Conservation (phyloP, 306 rosid species). For the Benincasa hispida region DNA sequence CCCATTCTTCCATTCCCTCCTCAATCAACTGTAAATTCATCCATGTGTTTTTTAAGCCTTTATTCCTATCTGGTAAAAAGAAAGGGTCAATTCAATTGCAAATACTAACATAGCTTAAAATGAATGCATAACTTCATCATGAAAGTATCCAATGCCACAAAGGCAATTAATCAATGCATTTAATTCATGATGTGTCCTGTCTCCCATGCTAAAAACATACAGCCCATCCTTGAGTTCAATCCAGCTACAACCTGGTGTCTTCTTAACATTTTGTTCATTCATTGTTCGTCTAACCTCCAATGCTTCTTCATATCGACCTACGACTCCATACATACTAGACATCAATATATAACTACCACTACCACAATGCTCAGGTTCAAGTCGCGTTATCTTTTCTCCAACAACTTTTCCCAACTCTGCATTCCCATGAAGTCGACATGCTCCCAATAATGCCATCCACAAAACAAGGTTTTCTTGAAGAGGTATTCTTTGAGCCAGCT, state of each 20-base stretch:
- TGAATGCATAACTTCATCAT: background rate
- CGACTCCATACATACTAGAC: conserved; percentile 54
- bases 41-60: background rate
- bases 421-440: conserved; percentile 56
- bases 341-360: conserved; percentile 69
- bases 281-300: conserved; percentile 49
- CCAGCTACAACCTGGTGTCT: conserved; percentile 81
- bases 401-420: conserved; percentile 54
- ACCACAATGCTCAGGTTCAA: conserved; percentile 66
- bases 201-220: conserved; percentile 59
- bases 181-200: conserved; percentile 52
- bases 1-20: background rate
- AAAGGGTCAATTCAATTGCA: background rate
- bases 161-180: conserved; percentile 51
- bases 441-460: conserved; percentile 76
- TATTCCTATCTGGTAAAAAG: background rate
- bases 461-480: conserved; percentile 49
- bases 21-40: background rate
- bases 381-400: conserved; percentile 39
- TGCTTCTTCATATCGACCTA: conserved; percentile 60
- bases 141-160: conserved; percentile 32
- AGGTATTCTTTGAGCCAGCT: conserved; percentile 42
- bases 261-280: conserved; percentile 66
- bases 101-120: background rate
- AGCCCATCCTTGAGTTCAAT: conserved; percentile 71